Percentiles rank a stretch among this genome's conserved stretches.
Evolutionary conservation across 1,284 basidiomycete species (phyloP).

Genomic region (Cryptococcus sp.): DNA sequence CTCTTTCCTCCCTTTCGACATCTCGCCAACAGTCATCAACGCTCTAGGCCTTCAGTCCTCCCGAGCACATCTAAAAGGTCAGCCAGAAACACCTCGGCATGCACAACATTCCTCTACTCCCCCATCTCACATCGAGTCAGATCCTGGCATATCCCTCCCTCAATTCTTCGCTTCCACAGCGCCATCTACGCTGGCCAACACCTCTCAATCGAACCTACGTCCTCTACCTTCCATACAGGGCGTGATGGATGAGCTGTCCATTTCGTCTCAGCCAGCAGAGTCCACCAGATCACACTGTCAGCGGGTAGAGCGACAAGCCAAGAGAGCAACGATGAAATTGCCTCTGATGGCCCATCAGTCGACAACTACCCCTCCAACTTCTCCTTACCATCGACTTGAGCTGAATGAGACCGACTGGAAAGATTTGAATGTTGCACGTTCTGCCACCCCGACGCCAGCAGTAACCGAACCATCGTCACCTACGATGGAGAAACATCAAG

Average conservation of each 20-base stretch:
- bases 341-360: not conserved
- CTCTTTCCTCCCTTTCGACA: constrained; percentile 9
- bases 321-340: not conserved
- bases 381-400: not conserved
- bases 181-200: not conserved
- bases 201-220: not conserved
- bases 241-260: constrained; percentile 2
- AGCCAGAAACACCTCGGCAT: too few relatives aligned
- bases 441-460: not conserved
- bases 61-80: too few relatives aligned
- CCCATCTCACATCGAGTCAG: not conserved
- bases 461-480: not conserved
- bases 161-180: not conserved
- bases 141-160: not conserved
- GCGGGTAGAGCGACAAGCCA: not conserved
- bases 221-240: constrained; percentile 3
- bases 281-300: not conserved
- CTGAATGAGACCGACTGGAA: not conserved
- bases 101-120: not conserved
- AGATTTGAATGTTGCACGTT: not conserved
- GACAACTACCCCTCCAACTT: not conserved
- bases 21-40: not conserved
- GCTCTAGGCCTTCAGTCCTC: not conserved
- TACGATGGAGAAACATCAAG: not conserved
- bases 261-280: not conserved